Conservation (phyloP, 371 early-diverging fungal genomes). For the Syncephalastrum monosporum region DNA sequence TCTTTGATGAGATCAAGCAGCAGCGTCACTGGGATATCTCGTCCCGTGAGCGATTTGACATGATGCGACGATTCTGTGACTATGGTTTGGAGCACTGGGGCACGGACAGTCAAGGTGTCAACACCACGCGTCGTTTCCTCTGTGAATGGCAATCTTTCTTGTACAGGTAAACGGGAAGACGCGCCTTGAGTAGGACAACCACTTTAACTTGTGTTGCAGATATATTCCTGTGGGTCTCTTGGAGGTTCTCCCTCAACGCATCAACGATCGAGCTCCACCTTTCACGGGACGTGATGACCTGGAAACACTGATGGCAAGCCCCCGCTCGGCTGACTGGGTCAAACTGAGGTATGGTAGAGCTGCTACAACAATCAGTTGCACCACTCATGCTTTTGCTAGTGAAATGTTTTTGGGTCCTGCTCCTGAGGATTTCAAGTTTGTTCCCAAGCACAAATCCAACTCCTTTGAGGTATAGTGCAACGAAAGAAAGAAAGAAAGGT, state of each 20-base stretch:
- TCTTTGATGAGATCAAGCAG: slow-evolving; percentile 92
- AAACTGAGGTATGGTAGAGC: slow-evolving; percentile 57
- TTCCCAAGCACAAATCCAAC: slow-evolving; percentile 93
- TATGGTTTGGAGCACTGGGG: slow-evolving; percentile 97
- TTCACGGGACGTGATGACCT: slow-evolving; percentile 88
- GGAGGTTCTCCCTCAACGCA: slow-evolving; percentile 85
- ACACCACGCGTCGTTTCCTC: slow-evolving; percentile 83
- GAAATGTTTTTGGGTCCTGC: slow-evolving; percentile 84
- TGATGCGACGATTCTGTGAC: slow-evolving; percentile 78
- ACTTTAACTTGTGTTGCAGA: slow-evolving; percentile 8
- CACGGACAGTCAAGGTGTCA: slow-evolving; percentile 86
- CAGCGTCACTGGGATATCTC: slow-evolving; percentile 91
- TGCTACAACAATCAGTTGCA: background rate
- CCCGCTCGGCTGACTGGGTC: slow-evolving; percentile 86
- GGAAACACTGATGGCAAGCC: slow-evolving; percentile 92
- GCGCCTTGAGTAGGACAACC: slow-evolving; percentile 17
- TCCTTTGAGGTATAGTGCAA: slow-evolving; percentile 59
- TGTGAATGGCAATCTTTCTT: slow-evolving; percentile 93
- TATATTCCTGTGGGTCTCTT: slow-evolving; percentile 93
- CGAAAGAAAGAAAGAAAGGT: too few species aligned
- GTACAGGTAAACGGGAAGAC: slow-evolving; percentile 53
- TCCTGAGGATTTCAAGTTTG: slow-evolving; percentile 82
- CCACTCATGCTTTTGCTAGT: slow-evolving; percentile 26
- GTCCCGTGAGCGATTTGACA: slow-evolving; percentile 87
- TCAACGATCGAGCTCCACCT: slow-evolving; percentile 90